Conservation (phyloP, 768 basidiomycete species). For the Mycena rosella region DNA sequence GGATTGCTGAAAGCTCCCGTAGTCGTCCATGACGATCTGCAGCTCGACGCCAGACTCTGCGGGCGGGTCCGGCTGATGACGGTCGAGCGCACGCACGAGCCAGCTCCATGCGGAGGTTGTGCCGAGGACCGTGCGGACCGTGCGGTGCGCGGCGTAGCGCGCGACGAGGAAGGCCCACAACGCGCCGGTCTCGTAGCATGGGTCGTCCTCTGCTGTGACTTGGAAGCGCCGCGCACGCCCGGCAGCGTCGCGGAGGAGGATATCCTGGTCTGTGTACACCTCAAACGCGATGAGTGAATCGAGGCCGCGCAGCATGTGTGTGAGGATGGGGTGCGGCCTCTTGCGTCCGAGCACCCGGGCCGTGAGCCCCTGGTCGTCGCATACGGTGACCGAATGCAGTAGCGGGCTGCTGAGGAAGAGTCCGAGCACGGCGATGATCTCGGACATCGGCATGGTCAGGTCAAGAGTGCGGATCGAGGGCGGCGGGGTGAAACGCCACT, state of each 20-base stretch:
- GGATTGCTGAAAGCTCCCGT: background rate
- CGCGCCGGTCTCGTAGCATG: background rate
- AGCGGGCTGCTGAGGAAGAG: constrained; percentile 15
- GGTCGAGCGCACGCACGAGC: constrained; percentile 1
- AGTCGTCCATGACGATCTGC: background rate
- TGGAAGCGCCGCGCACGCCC: constrained; percentile 6
- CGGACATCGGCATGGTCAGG: constrained; percentile 13
- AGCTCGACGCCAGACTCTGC: background rate
- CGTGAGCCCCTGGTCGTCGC: constrained; percentile 14
- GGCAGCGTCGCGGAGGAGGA: constrained; percentile 3
- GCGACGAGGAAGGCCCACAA: constrained; percentile 8
- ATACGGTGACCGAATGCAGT: constrained; percentile 10
- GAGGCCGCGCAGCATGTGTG: constrained; percentile 17
- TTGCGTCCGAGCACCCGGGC: background rate
- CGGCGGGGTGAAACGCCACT: constrained; percentile 3
- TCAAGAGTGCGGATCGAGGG: constrained; percentile 3
- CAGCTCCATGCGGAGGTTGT: background rate
- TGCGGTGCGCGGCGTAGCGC: background rate
- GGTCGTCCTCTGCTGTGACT: constrained; percentile 2
- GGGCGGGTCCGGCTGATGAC: background rate
- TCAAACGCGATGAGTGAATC: constrained; percentile 1
- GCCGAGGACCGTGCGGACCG: constrained; percentile 11
- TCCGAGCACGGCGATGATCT: constrained; percentile 4
- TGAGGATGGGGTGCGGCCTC: constrained; percentile 12
- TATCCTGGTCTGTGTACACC: constrained; percentile 7